These are phyloP conservation scores for Amanita jacksonii DNA, from an alignment of 768 basidiomycete genomes.

Conservation along the genomic window DNA sequence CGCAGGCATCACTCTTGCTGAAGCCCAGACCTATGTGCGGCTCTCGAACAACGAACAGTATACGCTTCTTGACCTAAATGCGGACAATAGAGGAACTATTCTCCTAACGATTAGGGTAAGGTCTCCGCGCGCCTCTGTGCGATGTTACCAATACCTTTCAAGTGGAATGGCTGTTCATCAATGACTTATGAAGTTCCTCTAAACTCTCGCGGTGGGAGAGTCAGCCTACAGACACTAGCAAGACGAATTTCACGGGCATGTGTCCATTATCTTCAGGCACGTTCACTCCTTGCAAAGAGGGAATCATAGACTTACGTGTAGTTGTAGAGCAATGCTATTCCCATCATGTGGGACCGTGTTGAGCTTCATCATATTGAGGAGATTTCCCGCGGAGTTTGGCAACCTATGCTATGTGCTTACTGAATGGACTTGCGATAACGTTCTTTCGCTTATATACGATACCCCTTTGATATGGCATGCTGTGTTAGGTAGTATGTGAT, in stretches of 20 bases:
- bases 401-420: constrained; percentile 50
- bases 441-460: background rate
- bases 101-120: constrained; percentile 53
- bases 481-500: no score
- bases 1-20: constrained; percentile 55
- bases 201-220: constrained; percentile 54
- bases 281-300: background rate
- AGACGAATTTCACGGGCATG: constrained; percentile 62
- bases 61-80: constrained; percentile 52
- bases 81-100: constrained; percentile 51
- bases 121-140: background rate
- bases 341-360: constrained; percentile 59
- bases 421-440: constrained; percentile 13
- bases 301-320: background rate
- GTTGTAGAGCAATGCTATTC: constrained; percentile 55
- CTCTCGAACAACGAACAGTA: constrained; percentile 58
- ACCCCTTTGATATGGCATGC: no score
- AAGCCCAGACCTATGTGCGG: constrained; percentile 56
- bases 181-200: constrained; percentile 70
- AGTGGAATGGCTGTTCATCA: constrained; percentile 67
- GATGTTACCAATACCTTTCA: background rate
- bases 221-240: constrained; percentile 57
- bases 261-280: constrained; percentile 66
- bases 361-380: constrained; percentile 67
- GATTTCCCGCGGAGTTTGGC: constrained; percentile 59